These are phyloP conservation scores for Amorphotheca resinae DNA, from an alignment of 495 filamentous ascomycete genomes.

Conservation along the genomic window DNA sequence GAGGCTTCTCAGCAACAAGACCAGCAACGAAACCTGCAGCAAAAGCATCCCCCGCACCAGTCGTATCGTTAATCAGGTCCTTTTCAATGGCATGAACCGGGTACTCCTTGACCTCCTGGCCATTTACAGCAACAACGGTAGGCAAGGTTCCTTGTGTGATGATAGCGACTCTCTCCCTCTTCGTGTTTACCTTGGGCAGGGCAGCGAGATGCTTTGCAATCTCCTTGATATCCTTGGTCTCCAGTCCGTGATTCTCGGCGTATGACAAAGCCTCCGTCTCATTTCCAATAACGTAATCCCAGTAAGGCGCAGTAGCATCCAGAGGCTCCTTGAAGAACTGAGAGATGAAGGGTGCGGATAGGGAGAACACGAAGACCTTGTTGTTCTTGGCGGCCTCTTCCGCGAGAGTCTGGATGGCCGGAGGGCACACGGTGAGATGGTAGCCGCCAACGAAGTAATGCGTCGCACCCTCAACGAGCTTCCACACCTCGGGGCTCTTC, in stretches of 20 bases:
- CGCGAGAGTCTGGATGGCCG: constrained; percentile 75
- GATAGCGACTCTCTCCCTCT: constrained; percentile 68
- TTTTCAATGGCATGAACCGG: constrained; percentile 63
- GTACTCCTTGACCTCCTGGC: constrained; percentile 59
- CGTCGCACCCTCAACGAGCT: constrained; percentile 73
- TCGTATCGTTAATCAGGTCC: constrained; percentile 82
- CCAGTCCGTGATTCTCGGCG: constrained; percentile 61
- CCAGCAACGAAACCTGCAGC: constrained; percentile 88
- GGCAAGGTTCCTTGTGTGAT: constrained; percentile 89
- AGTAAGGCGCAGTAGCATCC: constrained; percentile 73
- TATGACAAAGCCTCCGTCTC: constrained; percentile 86
- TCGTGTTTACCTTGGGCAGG: constrained; percentile 80
- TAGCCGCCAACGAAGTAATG: constrained; percentile 90
- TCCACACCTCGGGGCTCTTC: constrained; percentile 82
- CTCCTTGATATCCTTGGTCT: constrained; percentile 66
- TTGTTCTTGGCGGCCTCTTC: constrained; percentile 79
- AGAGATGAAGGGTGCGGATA: constrained; percentile 89
- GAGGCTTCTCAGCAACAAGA: constrained; percentile 66
- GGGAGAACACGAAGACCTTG: constrained; percentile 82
- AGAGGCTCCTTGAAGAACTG: constrained; percentile 97
- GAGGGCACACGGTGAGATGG: constrained; percentile 79
- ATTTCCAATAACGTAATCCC: constrained; percentile 94
- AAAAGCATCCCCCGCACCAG: constrained; percentile 94
- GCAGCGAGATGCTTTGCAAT: constrained; percentile 77
- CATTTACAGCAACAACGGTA: constrained; percentile 66